These are phyloP conservation scores for Fonsecaea erecta DNA, from an alignment of 2,329 filamentous ascomycete genomes.

Conservation along the genomic window DNA sequence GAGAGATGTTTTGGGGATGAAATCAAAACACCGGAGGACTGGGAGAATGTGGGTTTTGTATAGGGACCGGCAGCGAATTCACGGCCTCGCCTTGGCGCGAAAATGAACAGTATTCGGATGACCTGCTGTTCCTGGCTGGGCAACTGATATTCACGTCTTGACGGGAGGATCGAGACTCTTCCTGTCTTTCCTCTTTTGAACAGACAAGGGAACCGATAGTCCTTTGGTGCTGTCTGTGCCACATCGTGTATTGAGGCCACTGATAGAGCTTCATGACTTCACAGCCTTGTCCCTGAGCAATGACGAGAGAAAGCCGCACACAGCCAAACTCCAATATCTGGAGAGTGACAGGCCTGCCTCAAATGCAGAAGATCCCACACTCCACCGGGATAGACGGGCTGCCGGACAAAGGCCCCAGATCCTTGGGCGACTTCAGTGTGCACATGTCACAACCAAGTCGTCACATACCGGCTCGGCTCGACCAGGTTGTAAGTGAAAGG, in stretches of 20 bases:
- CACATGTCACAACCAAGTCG: background rate
- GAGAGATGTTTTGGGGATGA: background rate
- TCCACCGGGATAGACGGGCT: background rate
- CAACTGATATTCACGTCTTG: background rate
- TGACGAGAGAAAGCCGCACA: background rate
- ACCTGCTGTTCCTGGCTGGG: background rate
- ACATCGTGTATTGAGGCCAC: background rate
- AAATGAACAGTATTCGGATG: background rate
- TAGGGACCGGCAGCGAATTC: constrained; percentile 7
- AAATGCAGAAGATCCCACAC: background rate
- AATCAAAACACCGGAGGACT: constrained; percentile 1
- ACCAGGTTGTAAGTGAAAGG: background rate
- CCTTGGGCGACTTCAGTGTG: background rate
- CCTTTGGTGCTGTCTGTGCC: background rate
- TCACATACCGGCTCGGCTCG: background rate
- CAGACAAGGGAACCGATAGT: background rate
- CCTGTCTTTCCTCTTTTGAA: background rate
- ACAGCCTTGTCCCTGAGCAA: background rate
- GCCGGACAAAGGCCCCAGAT: background rate
- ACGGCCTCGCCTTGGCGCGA: constrained; percentile 9
- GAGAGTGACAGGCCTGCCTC: background rate
- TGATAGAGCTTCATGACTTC: background rate
- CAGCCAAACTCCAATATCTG: background rate
- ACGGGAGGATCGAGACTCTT: background rate
- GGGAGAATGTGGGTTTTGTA: constrained; percentile 8